Evolutionary conservation across 2,329 filamentous ascomycete genomes (phyloP), one percentile per base, ranked within the genome.

Genomic region (Coniochaeta hoffmannii): DNA sequence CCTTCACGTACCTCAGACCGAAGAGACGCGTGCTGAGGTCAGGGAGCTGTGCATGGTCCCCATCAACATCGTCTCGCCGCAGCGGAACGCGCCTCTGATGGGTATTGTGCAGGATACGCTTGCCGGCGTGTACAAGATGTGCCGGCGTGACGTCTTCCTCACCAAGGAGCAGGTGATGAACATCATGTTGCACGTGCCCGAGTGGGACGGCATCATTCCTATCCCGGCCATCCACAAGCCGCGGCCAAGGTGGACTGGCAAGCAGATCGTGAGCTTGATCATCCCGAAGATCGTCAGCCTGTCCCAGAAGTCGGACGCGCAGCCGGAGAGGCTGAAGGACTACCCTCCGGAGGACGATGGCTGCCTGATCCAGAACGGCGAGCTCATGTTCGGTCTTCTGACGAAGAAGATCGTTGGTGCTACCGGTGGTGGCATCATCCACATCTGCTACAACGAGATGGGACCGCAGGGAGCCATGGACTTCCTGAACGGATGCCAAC

Each of bases 81-180:
- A 99, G 72, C 87, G 92, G 68, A 99, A 99, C 73, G 89, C 90
- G 56, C 95, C 94, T 50, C 80, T 99, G 56, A 99, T 99, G 95
- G 95, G 95, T 84, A 97, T 99, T 63, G 94, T 99, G 22, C 94
- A 99, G 71, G 94, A 99, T 71, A 96, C 93, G 24, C 80, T 99
- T 57, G 94, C 92, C 62, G 94, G 95, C 73, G 87, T 91, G 44
- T 99, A 97, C 83, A 99, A 99, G 77, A 86, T 99, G 63, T 96
- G 89, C 65, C 88, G 91, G 64, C 86, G 92, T 68, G 94, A 99
- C 70, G 85, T 90, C 30, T 97, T 99, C 74, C 75, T 99, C 57
- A 88, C 84, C 56, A 92, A 93, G 69, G 88, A 96, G 63, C 81
- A 92, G 68, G 88, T 99, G 61, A 97, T 97, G 91, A 95, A 97